Evolutionary conservation across 306 rosid genomes (phyloP), one percentile per base, ranked within the genome.

Genomic region (Lablab purpureus): DNA sequence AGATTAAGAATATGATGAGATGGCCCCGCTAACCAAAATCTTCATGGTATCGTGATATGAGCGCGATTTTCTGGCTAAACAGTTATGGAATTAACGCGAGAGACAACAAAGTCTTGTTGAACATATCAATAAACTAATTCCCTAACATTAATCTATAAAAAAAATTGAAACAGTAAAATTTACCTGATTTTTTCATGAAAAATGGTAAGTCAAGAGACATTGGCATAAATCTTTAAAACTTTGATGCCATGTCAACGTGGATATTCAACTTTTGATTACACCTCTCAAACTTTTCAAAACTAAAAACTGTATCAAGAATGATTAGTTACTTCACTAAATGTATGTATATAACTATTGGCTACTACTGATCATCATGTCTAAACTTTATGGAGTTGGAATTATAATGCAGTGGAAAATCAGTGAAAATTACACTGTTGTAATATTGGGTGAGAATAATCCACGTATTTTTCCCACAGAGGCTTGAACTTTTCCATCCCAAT

Each of bases 401-500:
- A 69, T 73, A 87, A 49, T 49, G 82, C 68, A 84, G 80, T 56
- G 30, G 58, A 56, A 77, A 71, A 71, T 87, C 85, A 87, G 67
- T 84, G 89, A 67, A 88, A 91, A 68, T 89, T 91, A 83, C 96
- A 89, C 51, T 82, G 80, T 77, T 89, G 89, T 81, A 89, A 55
- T 23, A 84, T 47, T 50, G 88, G 80, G 79, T 91, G 93, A 55
- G 88, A 59, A 60, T 86, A 89, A 81, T 89, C 90, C 11, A 91
- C 82, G 25, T 80, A 87, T 81, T 81, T 91, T 83, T 91, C 91
- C 96, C 96, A 91, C 21, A 87, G 59, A 23, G 87, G 90, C 89
- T 91, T 91, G 88, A 89, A 91, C 88, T 87, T 91, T 50, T 89
- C 96, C 27, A 86, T 91, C 23, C 90, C 96, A 72, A 91, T 91